Percentiles rank a stretch among this genome's conserved stretches.
Evolutionary conservation across 225 moss, liverwort and hornwort genomes (phyloP).

Genomic region (Marchantia polymorpha): DNA sequence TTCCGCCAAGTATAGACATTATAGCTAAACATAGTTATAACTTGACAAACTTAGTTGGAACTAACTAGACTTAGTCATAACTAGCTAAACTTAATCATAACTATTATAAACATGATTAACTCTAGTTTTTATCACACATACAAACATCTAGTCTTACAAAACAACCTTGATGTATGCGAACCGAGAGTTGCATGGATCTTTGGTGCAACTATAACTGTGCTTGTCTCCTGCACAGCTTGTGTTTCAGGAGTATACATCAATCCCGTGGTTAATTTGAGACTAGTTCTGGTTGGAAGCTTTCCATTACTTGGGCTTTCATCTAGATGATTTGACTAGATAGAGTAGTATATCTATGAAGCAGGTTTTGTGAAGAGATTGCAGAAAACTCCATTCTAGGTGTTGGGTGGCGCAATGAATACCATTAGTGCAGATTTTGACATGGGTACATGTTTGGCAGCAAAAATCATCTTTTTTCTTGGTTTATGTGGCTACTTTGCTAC

Average conservation of each 20-base stretch:
- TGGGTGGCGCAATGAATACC: conserved; percentile 37
- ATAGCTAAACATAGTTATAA: too few species aligned
- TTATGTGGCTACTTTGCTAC: conserved; percentile 39
- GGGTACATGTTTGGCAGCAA: conserved; percentile 40
- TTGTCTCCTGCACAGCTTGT: conserved; percentile 35
- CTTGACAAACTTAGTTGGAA: too few species aligned
- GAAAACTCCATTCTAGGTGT: conserved; percentile 30
- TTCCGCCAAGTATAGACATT: too few species aligned
- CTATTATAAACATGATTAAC: too few species aligned
- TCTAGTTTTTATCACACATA: too few species aligned
- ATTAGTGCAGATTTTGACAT: conserved; percentile 30
- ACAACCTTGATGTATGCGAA: conserved; percentile 11
- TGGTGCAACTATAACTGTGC: conserved; percentile 31
- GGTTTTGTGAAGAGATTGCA: conserved; percentile 45
- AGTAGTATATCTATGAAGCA: conserved; percentile 34
- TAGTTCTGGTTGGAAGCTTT: conserved; percentile 34
- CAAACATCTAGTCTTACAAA: too few species aligned
- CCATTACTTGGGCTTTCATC: conserved; percentile 27
- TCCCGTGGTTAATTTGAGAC: conserved; percentile 39
- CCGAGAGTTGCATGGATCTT: conserved; percentile 33
- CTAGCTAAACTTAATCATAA: too few species aligned
- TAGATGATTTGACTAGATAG: conserved; percentile 33
- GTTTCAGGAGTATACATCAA: conserved; percentile 51
- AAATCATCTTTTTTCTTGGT: conserved; percentile 46
- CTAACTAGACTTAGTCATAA: too few species aligned